phyloP scores from a whole-genome alignment of 305 asterid species.

The Fraxinus dipetala region DNA sequence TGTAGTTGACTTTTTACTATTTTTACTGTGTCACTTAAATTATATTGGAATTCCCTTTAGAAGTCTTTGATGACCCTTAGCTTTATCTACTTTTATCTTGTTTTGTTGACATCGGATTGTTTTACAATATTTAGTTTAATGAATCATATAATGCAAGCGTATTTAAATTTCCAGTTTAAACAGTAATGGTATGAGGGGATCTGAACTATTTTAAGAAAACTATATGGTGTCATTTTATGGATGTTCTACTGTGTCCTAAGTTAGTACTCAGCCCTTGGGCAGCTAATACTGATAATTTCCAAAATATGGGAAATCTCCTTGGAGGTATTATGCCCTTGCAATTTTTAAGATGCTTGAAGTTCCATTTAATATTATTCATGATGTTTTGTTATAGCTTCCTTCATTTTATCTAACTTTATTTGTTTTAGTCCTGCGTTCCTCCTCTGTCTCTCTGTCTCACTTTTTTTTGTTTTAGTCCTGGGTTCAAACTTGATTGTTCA shows the following conservation, averaged over 20 bases:
- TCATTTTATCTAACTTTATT: not conserved
- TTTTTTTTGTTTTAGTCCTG: too few species aligned
- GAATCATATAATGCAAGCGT: not conserved
- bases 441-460: not conserved
- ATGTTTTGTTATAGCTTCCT: not conserved
- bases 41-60: not conserved
- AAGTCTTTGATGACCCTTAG: not conserved
- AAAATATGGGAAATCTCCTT: not conserved
- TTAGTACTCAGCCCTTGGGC: not conserved
- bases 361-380: not conserved
- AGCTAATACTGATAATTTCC: not conserved
- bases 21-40: not conserved
- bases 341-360: not conserved
- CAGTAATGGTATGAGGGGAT: not conserved
- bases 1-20: not conserved
- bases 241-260: not conserved
- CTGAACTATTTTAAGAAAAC: not conserved
- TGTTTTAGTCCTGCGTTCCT: not conserved
- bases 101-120: not conserved
- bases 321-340: not conserved
- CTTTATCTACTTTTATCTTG: not conserved
- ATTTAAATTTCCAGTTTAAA: not conserved
- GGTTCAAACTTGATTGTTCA: not conserved
- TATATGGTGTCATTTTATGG: not conserved
- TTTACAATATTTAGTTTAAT: not conserved